Base-by-base conservation (phyloP, 768 basidiomycete species). In the Mycena venus region DNA sequence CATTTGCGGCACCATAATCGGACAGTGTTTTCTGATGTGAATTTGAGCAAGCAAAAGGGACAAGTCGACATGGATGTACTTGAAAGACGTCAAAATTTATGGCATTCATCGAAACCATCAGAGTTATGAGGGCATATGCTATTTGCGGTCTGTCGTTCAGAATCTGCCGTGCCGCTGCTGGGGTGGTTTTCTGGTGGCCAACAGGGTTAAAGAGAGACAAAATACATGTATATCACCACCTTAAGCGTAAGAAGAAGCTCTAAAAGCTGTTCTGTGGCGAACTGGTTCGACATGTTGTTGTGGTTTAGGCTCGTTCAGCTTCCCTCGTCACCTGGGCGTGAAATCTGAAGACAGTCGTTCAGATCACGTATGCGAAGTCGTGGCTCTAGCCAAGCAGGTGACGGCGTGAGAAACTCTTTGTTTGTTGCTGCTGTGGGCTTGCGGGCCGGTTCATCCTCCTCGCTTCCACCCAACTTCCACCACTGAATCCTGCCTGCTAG, bases 201-300 rank as follows among this genome's bases (percentile, higher is more conserved):
- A 36, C 69, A 34, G 14, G 25, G 40, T 74, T 40, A 74, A 56
- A 32, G 42, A 70, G 31, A 27, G 23, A 32, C 49, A 34, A 23
- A 36, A 64, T n/a, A 47, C 15, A 14, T 49, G 23, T 29, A 36
- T 15, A 19, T 23, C 73, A 79, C 72, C 78, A 89, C 94, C 85
- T 94, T 94, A 70, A 95, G 87, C 29, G 92, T 92, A n/a, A 94
- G 80, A 25, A 95, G 85, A n/a, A 95, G 86, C 78, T 95, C 93
- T 11, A 94, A 84, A 9, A 95, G 86, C 64, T 94, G 92, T 72
- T 93, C 93, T 75, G 92, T 86, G 15, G 90, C 88, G 40, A 88
- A 80, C 73, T 88, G 88, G 66, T 84, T 84, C 5, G 91, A 86
- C 91, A 92, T 92, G 36, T n/a, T 56, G 67, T 64, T 51, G 51